These are phyloP conservation scores for Coemansia sp. DNA, from an alignment of 192 early-diverging fungal genomes.

Conservation along the genomic window DNA sequence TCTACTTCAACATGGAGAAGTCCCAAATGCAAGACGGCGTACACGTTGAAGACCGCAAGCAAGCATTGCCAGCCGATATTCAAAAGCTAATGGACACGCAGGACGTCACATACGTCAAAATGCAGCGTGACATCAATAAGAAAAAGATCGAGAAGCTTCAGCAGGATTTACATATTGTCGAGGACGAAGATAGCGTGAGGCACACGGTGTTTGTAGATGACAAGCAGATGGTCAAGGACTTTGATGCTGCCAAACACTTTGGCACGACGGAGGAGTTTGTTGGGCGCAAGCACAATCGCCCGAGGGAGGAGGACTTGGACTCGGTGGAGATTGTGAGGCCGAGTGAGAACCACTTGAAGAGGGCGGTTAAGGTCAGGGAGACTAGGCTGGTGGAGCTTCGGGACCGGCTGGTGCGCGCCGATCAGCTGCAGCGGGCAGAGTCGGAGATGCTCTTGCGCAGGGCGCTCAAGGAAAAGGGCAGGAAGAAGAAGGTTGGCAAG, in stretches of 20 bases:
- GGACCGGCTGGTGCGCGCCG: slow-evolving; percentile 77
- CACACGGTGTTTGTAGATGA: slow-evolving; percentile 83
- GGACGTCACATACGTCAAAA: slow-evolving; percentile 86
- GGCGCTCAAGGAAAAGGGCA: slow-evolving; percentile 80
- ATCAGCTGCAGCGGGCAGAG: slow-evolving; percentile 69
- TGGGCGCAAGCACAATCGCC: slow-evolving; percentile 80
- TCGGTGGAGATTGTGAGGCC: slow-evolving; percentile 38
- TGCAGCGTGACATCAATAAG: slow-evolving; percentile 69
- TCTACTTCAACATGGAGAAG: slow-evolving; percentile 97
- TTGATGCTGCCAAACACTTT: slow-evolving; percentile 83
- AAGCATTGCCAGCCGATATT: slow-evolving; percentile 76
- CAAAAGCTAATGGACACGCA: slow-evolving; percentile 89
- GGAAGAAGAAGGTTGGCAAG: slow-evolving; percentile 76
- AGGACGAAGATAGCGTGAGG: slow-evolving; percentile 44
- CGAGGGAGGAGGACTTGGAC: slow-evolving; percentile 62
- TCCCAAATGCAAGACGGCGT: slow-evolving; percentile 82
- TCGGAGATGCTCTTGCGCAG: slow-evolving; percentile 80
- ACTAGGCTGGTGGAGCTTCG: slow-evolving; percentile 66
- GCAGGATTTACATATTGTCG: slow-evolving; percentile 70
- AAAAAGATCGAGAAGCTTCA: slow-evolving; percentile 78
- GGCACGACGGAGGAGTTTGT: slow-evolving; percentile 81
- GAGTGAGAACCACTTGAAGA: slow-evolving; percentile 15
- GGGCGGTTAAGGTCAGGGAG: slow-evolving; percentile 50
- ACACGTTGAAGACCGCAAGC: slow-evolving; percentile 73
- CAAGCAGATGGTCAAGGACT: slow-evolving; percentile 67